phyloP scores from a whole-genome alignment of 129 eudicot species.

The Centaurea solstitialis region DNA sequence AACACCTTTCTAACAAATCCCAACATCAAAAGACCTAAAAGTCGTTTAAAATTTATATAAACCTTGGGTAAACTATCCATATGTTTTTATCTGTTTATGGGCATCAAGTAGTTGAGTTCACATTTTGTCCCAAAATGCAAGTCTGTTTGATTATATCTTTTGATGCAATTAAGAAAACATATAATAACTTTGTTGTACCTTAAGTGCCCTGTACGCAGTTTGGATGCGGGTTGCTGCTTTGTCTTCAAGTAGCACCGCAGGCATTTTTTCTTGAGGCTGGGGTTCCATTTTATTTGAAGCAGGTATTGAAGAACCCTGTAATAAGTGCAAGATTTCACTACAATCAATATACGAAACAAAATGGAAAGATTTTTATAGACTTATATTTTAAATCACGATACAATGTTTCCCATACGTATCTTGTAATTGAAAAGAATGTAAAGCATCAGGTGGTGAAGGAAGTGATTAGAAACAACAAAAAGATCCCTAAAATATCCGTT shows the following conservation, averaged over 20 bases:
- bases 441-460: too few relatives aligned
- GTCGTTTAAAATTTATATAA: not conserved
- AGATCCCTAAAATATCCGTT: too few relatives aligned
- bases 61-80: too few relatives aligned
- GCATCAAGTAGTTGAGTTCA: too few relatives aligned
- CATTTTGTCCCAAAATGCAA: too few relatives aligned
- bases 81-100: too few relatives aligned
- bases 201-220: slow-evolving; percentile 49
- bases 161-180: not conserved
- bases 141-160: not conserved
- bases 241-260: slow-evolving; percentile 22
- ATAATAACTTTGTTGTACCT: not conserved
- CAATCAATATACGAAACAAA: not conserved
- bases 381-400: too few relatives aligned
- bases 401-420: too few relatives aligned
- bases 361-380: too few relatives aligned
- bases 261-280: slow-evolving; percentile 14
- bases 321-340: not conserved
- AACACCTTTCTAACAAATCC: not conserved
- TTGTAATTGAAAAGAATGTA: too few relatives aligned
- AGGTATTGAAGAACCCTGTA: not conserved
- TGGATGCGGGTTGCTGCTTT: slow-evolving; percentile 59
- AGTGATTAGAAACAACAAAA: too few relatives aligned
- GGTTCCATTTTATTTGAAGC: slow-evolving; percentile 17
- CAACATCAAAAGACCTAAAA: not conserved